Conservation (phyloP, 306 rosid genomes). For the Castanea sativa region DNA sequence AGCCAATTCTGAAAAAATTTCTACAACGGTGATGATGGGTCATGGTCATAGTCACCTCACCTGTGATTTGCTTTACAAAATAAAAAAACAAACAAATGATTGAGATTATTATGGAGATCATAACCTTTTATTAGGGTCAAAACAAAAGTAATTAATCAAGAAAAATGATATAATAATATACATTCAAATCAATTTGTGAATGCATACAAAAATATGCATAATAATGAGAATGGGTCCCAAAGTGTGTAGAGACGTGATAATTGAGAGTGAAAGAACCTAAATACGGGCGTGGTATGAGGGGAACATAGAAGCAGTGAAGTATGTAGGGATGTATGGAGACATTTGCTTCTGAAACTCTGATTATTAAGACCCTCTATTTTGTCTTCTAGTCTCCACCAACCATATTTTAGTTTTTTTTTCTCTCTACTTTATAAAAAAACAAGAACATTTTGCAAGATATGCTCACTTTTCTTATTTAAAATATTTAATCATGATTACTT, state of each 20-base stretch:
- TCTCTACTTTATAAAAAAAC: background rate
- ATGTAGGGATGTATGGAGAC: constrained; percentile 72
- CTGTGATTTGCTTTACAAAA: constrained; percentile 13
- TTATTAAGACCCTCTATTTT: constrained; percentile 39
- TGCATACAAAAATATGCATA: background rate
- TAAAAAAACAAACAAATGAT: constrained; percentile 30
- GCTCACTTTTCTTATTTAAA: no score
- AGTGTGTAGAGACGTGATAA: constrained; percentile 3
- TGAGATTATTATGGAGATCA: constrained; percentile 24
- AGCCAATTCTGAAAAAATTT: background rate
- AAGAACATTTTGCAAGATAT: no score
- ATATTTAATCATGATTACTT: background rate
- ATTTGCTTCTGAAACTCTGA: constrained; percentile 45
- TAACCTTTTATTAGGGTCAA: background rate
- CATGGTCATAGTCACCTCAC: background rate
- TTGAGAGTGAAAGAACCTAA: constrained; percentile 38
- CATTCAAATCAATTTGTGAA: no score
- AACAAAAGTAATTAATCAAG: background rate
- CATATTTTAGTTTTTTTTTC: no score
- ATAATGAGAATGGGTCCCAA: background rate
- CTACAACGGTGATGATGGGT: background rate
- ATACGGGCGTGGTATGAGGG: constrained; percentile 56
- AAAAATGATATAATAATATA: background rate
- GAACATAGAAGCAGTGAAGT: constrained; percentile 35
- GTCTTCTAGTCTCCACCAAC: constrained; percentile 35